Evolutionary conservation across 179 eudicot species (phyloP).

Genomic region (Nepenthes alata): DNA sequence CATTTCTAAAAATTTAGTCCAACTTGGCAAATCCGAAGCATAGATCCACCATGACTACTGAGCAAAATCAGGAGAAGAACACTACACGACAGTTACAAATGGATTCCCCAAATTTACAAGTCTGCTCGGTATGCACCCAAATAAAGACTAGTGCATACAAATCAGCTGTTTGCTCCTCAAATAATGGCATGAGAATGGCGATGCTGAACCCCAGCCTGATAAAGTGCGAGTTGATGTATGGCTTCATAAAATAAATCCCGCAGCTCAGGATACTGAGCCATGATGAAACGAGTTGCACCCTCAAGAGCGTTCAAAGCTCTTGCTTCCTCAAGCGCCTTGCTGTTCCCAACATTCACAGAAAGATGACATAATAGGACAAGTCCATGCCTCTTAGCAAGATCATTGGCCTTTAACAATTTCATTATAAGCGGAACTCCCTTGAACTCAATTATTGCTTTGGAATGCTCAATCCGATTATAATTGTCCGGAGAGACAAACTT

Average conservation of each 20-base stretch:
- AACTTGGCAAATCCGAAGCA: neutral
- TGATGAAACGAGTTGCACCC: conserved; percentile 33
- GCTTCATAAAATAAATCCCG: conserved; percentile 37
- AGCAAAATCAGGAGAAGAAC: neutral
- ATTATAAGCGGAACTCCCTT: conserved; percentile 41
- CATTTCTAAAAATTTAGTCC: neutral
- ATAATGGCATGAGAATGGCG: conserved; percentile 19
- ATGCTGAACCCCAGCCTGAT: conserved; percentile 40
- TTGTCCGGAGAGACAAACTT: conserved; percentile 50
- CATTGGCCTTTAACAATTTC: conserved; percentile 34
- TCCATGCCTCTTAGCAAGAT: conserved; percentile 28
- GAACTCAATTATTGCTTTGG: conserved; percentile 43
- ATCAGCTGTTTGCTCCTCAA: conserved; percentile 9
- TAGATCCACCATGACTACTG: neutral
- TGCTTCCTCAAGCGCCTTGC: conserved; percentile 49
- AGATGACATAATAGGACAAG: conserved; percentile 46
- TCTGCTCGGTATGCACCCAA: too few relatives aligned
- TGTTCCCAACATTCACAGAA: conserved; percentile 44
- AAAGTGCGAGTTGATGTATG: conserved; percentile 42
- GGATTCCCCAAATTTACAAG: conserved; percentile 11
- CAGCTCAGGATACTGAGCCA: conserved; percentile 32
- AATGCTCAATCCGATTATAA: conserved; percentile 43
- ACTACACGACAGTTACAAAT: too few relatives aligned
- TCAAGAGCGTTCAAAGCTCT: conserved; percentile 42
- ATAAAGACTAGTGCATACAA: conserved; percentile 2